Evolutionary conservation across 345 rosid species (phyloP).

Genomic region (Hibiscus trionum): DNA sequence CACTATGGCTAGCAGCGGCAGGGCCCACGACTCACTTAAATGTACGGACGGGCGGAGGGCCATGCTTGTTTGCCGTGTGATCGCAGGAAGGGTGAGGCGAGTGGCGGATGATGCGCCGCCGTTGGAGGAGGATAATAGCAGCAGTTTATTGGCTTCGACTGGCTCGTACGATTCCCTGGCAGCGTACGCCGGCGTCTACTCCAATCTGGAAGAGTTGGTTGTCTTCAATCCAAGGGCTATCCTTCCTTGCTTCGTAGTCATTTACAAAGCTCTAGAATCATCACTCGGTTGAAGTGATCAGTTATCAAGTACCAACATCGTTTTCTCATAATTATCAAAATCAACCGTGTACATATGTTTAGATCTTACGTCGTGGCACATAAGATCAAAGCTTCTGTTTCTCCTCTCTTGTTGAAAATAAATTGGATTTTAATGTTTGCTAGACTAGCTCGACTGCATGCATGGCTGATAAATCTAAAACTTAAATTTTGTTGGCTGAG

Average conservation of each 20-base stretch:
- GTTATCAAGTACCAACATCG: not conserved
- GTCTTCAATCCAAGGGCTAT: constrained; percentile 85
- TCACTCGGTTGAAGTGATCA: constrained; percentile 6
- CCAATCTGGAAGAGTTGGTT: constrained; percentile 72
- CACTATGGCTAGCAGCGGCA: constrained; percentile 94
- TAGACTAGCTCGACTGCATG: constrained; percentile 8
- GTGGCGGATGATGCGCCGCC: constrained; percentile 32
- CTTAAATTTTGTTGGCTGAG: not conserved
- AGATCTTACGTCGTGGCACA: not conserved
- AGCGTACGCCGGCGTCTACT: constrained; percentile 55
- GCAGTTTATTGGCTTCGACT: constrained; percentile 8
- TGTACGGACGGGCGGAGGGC: constrained; percentile 65
- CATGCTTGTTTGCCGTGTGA: constrained; percentile 95
- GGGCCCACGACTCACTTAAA: constrained; percentile 71
- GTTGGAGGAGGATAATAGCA: constrained; percentile 18
- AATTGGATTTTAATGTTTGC: not conserved
- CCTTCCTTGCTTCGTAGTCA: constrained; percentile 91
- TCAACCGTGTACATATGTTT: not conserved
- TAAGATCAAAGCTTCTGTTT: not conserved
- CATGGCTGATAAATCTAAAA: not conserved
- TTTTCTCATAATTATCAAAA: not conserved
- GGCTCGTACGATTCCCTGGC: constrained; percentile 78
- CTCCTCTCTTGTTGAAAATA: not conserved
- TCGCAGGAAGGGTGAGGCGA: constrained; percentile 76
- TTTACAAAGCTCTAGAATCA: constrained; percentile 60